These are phyloP conservation scores for Cercospora sp. DNA, from an alignment of 2,329 filamentous ascomycete genomes.

Conservation along the genomic window DNA sequence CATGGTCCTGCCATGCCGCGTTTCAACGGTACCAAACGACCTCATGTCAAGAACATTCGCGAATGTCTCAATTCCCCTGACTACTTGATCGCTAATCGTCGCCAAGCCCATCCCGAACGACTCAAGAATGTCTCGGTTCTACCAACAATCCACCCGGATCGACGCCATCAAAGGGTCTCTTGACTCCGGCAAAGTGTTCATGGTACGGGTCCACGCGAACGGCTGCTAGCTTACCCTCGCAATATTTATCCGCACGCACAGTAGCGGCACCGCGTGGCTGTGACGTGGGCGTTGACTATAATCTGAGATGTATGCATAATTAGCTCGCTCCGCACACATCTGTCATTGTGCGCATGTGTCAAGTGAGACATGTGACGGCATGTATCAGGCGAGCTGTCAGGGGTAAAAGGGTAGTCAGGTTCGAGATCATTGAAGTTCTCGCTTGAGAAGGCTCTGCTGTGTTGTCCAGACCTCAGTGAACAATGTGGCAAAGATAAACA, in stretches of 20 bases:
- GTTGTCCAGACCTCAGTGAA: too few species aligned
- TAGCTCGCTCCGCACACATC: neutral
- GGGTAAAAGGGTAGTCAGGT: neutral
- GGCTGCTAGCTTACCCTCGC: neutral
- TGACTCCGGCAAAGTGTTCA: neutral
- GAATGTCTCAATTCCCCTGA: neutral
- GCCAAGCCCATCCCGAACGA: neutral
- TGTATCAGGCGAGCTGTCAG: neutral
- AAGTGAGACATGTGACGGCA: constrained; percentile 5
- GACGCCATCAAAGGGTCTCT: neutral
- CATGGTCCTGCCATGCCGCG: neutral
- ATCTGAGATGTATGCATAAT: neutral
- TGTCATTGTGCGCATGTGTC: neutral
- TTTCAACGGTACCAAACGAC: neutral
- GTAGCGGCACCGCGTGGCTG: neutral
- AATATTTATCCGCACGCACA: neutral
- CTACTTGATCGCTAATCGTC: neutral
- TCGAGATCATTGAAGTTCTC: neutral
- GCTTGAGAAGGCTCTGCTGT: neutral
- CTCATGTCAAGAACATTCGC: neutral
- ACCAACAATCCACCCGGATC: neutral
- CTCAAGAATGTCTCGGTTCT: constrained; percentile 3
- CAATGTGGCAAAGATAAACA: neutral
- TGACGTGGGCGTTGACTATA: neutral
- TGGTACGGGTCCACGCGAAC: neutral